Evolutionary conservation across 2,329 filamentous ascomycete genomes (phyloP).

Genomic region (Ilyonectria sp.): DNA sequence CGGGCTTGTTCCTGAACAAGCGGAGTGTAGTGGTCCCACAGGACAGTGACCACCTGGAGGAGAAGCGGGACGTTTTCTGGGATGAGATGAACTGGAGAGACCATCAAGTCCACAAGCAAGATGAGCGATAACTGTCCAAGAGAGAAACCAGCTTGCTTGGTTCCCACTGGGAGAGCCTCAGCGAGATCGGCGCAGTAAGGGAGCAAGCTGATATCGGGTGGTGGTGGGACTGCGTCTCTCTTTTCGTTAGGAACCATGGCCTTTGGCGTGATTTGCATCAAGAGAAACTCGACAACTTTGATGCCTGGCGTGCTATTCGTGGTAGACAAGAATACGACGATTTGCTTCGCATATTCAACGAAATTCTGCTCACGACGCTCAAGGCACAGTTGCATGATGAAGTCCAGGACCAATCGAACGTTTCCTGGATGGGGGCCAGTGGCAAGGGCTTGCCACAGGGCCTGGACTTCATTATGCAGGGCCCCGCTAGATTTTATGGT

Average conservation of each 20-base stretch:
- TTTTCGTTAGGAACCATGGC: conserved; percentile 97
- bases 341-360: conserved; percentile 97
- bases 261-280: conserved; percentile 92
- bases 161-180: conserved; percentile 85
- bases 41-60: conserved; percentile 90
- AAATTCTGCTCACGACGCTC: conserved; percentile 98
- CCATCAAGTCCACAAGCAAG: conserved; percentile 94
- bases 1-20: conserved; percentile 96
- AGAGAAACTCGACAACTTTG: conserved; percentile 93
- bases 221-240: conserved; percentile 76
- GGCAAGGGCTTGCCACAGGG: conserved; percentile 95
- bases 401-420: conserved; percentile 93
- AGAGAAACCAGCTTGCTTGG: conserved; percentile 93
- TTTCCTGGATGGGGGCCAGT: conserved; percentile 95
- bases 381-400: conserved; percentile 94
- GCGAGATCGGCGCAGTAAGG: conserved; percentile 92
- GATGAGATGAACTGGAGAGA: conserved; percentile 86
- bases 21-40: conserved; percentile 98
- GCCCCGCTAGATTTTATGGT: conserved; percentile 92
- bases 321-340: conserved; percentile 95
- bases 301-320: conserved; percentile 81
- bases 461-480: conserved; percentile 96
- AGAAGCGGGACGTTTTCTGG: conserved; percentile 87
- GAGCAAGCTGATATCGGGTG: conserved; percentile 80
- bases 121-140: conserved; percentile 94